Evolutionary conservation across 768 basidiomycete species (phyloP).

Genomic region (Dentipellis sp.): DNA sequence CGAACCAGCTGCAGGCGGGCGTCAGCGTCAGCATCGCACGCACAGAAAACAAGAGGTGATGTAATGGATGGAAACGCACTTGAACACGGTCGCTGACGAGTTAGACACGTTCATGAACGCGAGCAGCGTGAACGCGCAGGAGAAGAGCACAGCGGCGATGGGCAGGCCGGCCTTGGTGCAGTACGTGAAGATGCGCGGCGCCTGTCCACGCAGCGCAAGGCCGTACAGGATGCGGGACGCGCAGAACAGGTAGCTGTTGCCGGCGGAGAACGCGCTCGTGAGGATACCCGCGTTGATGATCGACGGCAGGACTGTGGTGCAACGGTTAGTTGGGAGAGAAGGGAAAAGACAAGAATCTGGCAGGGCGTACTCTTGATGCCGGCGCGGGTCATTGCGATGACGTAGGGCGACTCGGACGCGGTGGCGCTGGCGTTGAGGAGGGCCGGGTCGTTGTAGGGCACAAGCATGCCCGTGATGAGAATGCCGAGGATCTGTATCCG

Average conservation of each 20-base stretch:
- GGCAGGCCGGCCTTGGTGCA: slow-evolving; percentile 46
- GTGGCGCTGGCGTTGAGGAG: slow-evolving; percentile 44
- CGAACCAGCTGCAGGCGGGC: slow-evolving; percentile 47
- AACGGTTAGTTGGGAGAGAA: not conserved
- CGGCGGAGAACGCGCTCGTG: slow-evolving; percentile 65
- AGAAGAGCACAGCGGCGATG: slow-evolving; percentile 23
- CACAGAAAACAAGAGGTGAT: too few relatives aligned
- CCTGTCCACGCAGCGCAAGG: slow-evolving; percentile 29
- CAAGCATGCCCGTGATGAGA: slow-evolving; percentile 70
- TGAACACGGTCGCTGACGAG: slow-evolving; percentile 50
- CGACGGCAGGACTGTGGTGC: slow-evolving; percentile 37
- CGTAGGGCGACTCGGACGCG: slow-evolving; percentile 78
- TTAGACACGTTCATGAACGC: slow-evolving; percentile 58
- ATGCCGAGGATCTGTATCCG: slow-evolving; percentile 51
- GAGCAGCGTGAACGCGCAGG: slow-evolving; percentile 33
- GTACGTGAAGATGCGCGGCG: slow-evolving; percentile 33
- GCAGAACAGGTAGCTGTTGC: slow-evolving; percentile 55
- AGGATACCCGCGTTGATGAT: slow-evolving; percentile 70
- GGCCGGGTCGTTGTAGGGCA: slow-evolving; percentile 52
- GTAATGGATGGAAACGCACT: slow-evolving; percentile 23
- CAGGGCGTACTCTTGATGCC: slow-evolving; percentile 43
- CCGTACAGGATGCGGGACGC: slow-evolving; percentile 34
- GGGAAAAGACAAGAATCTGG: slow-evolving; percentile 7
- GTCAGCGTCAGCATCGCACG: not conserved
- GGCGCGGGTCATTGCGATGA: slow-evolving; percentile 67